phyloP scores from a whole-genome alignment of 768 basidiomycete species.

The Fistulinella prunicolor region DNA sequence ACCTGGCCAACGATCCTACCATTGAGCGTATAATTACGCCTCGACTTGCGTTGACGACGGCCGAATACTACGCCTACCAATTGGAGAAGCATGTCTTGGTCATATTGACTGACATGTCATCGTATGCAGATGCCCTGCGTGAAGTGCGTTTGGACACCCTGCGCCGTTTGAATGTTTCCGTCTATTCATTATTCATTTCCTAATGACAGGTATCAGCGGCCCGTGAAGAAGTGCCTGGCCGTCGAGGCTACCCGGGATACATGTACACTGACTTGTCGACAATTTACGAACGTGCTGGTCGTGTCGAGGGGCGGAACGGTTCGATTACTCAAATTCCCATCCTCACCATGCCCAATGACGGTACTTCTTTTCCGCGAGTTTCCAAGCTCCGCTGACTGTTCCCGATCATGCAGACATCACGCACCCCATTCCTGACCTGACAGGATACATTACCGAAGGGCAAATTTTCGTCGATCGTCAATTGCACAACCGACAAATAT shows the following conservation, averaged over 20 bases:
- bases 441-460: slow-evolving; percentile 98
- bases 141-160: slow-evolving; percentile 54
- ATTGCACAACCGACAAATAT: slow-evolving; percentile 94
- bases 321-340: slow-evolving; percentile 99
- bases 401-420: slow-evolving; percentile 77
- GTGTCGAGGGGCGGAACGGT: slow-evolving; percentile 95
- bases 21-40: slow-evolving; percentile 99
- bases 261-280: slow-evolving; percentile 99
- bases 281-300: slow-evolving; percentile 98
- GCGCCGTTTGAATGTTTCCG: slow-evolving; percentile 6
- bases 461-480: slow-evolving; percentile 99
- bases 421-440: slow-evolving; percentile 99
- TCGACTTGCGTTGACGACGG: slow-evolving; percentile 94
- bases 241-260: slow-evolving; percentile 97
- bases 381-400: slow-evolving; percentile 23
- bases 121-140: slow-evolving; percentile 94
- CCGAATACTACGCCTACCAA: slow-evolving; percentile 99
- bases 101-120: slow-evolving; percentile 98
- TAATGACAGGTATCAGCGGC: slow-evolving; percentile 78
- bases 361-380: slow-evolving; percentile 43
- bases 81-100: slow-evolving; percentile 99
- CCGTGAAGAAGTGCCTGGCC: slow-evolving; percentile 98
- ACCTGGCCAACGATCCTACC: slow-evolving; percentile 97
- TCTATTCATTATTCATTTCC: slow-evolving; percentile 5
- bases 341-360: slow-evolving; percentile 99